These are phyloP conservation scores for Parmales sp. DNA, from an alignment of 108 stramenopile species.

Conservation along the genomic window DNA sequence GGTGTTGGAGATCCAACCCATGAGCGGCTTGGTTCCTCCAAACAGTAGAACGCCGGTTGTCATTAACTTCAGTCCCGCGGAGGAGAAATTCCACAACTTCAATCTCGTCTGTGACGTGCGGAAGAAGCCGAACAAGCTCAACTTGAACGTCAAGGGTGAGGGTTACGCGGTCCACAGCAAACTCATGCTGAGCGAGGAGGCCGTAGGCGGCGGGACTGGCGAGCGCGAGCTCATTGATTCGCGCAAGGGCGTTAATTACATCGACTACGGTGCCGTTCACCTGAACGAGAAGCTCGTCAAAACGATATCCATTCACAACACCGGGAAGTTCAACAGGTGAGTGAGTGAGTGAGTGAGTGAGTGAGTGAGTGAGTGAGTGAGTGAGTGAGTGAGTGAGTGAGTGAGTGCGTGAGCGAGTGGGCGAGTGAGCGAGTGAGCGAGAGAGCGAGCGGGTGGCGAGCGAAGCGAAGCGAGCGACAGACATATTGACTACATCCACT, in stretches of 20 bases:
- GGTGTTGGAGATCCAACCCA: conserved; percentile 26
- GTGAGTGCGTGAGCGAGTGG: no score
- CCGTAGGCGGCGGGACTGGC: background rate
- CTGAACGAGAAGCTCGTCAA: conserved; percentile 30
- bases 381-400: no score
- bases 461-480: no score
- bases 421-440: no score
- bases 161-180: conserved; percentile 47
- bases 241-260: conserved; percentile 13
- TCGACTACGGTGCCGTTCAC: conserved; percentile 41
- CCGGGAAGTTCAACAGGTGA: conserved; percentile 53
- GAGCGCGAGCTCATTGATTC: background rate
- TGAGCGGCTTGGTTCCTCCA: conserved; percentile 35
- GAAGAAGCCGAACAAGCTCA: conserved; percentile 35
- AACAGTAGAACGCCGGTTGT: conserved; percentile 28
- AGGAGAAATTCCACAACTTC: conserved; percentile 40
- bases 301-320: conserved; percentile 30
- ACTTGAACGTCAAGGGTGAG: conserved; percentile 51
- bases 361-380: no score
- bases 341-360: no score
- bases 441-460: no score
- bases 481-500: no score
- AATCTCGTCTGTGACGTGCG: conserved; percentile 36
- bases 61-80: conserved; percentile 36
- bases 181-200: conserved; percentile 22